Evolutionary conservation across 1,284 basidiomycete genomes (phyloP), one percentile per base, ranked within the genome.

Genomic region (Ganoderma meredithae): DNA sequence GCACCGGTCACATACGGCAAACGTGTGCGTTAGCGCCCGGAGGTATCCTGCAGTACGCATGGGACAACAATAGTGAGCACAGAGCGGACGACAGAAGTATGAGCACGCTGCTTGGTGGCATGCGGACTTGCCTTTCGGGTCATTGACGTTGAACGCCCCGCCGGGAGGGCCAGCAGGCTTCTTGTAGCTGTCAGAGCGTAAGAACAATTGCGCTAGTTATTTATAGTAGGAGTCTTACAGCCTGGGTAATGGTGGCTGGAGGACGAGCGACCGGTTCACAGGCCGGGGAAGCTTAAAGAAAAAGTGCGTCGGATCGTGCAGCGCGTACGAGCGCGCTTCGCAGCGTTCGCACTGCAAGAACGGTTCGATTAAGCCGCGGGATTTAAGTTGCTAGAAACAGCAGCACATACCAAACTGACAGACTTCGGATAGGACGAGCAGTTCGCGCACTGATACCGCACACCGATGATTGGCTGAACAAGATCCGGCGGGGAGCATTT

Each of bases 201-300:
- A 52, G 67, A 65, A 62, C 49, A 12, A 44, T 44, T 47, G 25
- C 47, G 47, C 52, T 36, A 36, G 17, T 36, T 41, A n/a, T 41
- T 60, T 62, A 31, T 15, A 43, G 60, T 7, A 22, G 52, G 22
- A 6, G 31, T 76, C 85, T 65, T 75, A 93, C 90, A 97, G 76
- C n/a, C 84, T 78, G 0, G 95, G 94, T 4, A 96, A 77, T 69
- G 95, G 81, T 0, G 87, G 89, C 72, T 90, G 85, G n/a, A 97
- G 83, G 39, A 69, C 65, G 17, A 72, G 71, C 1, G 88, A 85
- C 25, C 85, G 83, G 63, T 94, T 85, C 17, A 96, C 89, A 1
- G 91, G 93, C 10, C 93, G 86, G 55, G 90, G 89, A 44, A 97
- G 83, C 76, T 94, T 95, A 84, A 96, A 89, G 82, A 97, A 97